These are phyloP conservation scores for Yarrowia bubula DNA, from an alignment of 805 yeast species.

Conservation along the genomic window DNA sequence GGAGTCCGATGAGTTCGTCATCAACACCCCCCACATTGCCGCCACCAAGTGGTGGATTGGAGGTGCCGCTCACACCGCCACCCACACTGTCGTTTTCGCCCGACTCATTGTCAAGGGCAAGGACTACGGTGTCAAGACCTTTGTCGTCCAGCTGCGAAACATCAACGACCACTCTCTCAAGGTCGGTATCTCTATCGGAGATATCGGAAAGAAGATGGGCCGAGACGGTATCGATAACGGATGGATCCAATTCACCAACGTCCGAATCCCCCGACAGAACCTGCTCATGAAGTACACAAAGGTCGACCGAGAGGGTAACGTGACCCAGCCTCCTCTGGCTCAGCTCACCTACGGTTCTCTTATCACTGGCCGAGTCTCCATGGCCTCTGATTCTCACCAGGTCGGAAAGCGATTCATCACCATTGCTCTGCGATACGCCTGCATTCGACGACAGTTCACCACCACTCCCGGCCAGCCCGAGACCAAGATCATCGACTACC, in stretches of 20 bases:
- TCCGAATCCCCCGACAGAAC: constrained; percentile 76
- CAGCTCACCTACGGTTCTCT: constrained; percentile 87
- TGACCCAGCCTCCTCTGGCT: constrained; percentile 76
- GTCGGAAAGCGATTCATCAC: constrained; percentile 76
- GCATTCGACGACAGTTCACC: constrained; percentile 83
- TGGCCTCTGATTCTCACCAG: constrained; percentile 84
- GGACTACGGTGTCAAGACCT: constrained; percentile 90
- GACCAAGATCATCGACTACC: constrained; percentile 77
- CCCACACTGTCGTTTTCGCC: constrained; percentile 83
- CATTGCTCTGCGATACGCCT: constrained; percentile 84
- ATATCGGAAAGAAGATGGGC: constrained; percentile 94
- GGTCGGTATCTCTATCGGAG: constrained; percentile 85
- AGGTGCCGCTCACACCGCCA: constrained; percentile 94
- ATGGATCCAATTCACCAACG: constrained; percentile 88
- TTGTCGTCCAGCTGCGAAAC: constrained; percentile 87
- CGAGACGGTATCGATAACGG: constrained; percentile 95
- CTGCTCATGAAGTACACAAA: constrained; percentile 79
- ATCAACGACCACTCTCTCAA: constrained; percentile 58
- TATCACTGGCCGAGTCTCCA: constrained; percentile 82
- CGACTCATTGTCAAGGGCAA: constrained; percentile 74
- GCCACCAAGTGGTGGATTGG: constrained; percentile 99
- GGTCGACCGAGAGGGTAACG: constrained; percentile 68
- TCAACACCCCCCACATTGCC: constrained; percentile 84
- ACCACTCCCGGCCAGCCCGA: constrained; percentile 51
- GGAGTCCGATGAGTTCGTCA: constrained; percentile 61